Conservation (phyloP, 2,329 filamentous ascomycete species). For the Colletotrichum coccodes region DNA sequence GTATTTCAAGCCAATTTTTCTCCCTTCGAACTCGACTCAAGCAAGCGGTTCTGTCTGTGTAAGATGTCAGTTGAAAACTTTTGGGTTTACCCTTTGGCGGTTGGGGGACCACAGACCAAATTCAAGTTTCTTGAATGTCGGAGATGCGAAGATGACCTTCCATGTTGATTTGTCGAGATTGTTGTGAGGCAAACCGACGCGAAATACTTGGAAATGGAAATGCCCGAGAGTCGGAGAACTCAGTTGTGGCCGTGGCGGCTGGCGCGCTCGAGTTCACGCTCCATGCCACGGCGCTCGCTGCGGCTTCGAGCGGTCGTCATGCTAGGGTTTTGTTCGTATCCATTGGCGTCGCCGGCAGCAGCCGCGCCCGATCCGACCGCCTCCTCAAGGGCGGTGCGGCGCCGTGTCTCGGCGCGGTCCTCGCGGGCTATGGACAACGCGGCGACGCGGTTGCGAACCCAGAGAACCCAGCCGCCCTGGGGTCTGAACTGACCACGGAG, state of each 20-base stretch:
- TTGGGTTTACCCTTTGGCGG: too few relatives aligned
- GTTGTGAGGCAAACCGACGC: neutral
- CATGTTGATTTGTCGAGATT: neutral
- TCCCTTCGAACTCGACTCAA: neutral
- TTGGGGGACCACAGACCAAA: too few relatives aligned
- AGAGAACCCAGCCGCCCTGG: neutral
- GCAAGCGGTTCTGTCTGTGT: neutral
- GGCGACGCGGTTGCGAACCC: neutral
- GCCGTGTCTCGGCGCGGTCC: neutral
- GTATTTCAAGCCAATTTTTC: too few relatives aligned
- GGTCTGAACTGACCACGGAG: neutral
- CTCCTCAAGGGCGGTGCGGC: neutral
- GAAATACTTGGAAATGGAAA: neutral
- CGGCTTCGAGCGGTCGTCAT: constrained; percentile 1
- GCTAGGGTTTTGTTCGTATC: neutral
- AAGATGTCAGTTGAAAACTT: neutral
- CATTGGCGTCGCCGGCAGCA: neutral
- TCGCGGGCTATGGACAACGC: neutral
- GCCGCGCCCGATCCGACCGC: neutral
- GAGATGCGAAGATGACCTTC: neutral
- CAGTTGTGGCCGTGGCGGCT: neutral
- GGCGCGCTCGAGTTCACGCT: neutral
- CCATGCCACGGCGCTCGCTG: neutral
- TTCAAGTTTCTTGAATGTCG: too few relatives aligned
- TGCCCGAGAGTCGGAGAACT: neutral